Conservation (phyloP, 768 basidiomycete species). For the Calocybe cyanea region DNA sequence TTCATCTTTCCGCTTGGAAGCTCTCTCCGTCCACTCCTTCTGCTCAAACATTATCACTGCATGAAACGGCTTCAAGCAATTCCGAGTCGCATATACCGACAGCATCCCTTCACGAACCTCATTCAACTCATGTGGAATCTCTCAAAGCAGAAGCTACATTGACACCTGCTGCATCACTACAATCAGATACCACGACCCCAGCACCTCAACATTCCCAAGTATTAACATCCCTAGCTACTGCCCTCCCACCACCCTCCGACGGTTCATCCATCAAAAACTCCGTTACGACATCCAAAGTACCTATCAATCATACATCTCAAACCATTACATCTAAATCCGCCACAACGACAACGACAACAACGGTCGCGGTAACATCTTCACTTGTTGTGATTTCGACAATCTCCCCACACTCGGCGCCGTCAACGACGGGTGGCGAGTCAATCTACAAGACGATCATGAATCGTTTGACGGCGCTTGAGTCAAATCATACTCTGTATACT, state of each 20-base stretch:
- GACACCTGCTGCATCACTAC: not conserved
- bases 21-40: not conserved
- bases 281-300: not conserved
- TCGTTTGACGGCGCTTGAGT: constrained; percentile 78
- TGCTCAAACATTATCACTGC: not conserved
- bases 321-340: not conserved
- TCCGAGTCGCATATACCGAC: not conserved
- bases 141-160: not conserved
- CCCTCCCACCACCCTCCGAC: not conserved
- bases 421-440: constrained; percentile 73
- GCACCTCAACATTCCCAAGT: not conserved
- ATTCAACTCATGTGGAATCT: too few relatives aligned
- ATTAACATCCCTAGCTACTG: not conserved
- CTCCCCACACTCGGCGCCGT: constrained; percentile 18
- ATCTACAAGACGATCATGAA: constrained; percentile 98
- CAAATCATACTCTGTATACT: constrained; percentile 80
- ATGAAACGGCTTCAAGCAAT: not conserved
- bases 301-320: not conserved
- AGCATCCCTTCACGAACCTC: not conserved
- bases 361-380: constrained; percentile 1
- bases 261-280: not conserved
- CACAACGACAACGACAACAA: constrained; percentile 6
- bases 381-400: constrained; percentile 9
- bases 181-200: not conserved
- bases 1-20: not conserved